Evolutionary conservation across 2,329 filamentous ascomycete genomes (phyloP).

Genomic region (Amauroascus verrucosus): DNA sequence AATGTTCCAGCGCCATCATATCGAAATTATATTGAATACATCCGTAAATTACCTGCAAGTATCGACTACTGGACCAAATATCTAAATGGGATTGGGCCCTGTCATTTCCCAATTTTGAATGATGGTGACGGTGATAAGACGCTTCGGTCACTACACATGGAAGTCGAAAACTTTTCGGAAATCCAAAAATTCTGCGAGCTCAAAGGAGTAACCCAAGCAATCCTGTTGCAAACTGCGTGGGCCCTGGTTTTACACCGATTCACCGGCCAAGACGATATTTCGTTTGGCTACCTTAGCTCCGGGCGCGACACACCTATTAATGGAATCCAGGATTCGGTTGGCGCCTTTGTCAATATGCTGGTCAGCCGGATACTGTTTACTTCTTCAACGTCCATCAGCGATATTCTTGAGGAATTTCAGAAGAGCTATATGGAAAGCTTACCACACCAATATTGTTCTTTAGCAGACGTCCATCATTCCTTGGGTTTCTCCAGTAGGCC

Average conservation of each 20-base stretch:
- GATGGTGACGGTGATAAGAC: neutral
- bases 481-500: constrained; percentile 37
- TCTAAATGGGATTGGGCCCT: constrained; percentile 19
- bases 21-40: constrained; percentile 11
- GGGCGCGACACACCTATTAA: constrained; percentile 30
- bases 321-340: constrained; percentile 30
- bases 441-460: neutral
- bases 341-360: constrained; percentile 32
- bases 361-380: constrained; percentile 27
- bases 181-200: neutral
- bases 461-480: constrained; percentile 27
- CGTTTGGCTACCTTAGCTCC: constrained; percentile 32
- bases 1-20: constrained; percentile 16
- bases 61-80: constrained; percentile 21
- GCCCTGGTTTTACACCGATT: neutral
- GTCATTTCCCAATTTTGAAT: constrained; percentile 12
- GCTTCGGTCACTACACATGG: neutral
- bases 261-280: constrained; percentile 25
- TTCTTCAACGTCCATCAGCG: constrained; percentile 12
- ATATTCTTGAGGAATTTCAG: constrained; percentile 40
- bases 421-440: neutral
- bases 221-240: constrained; percentile 47
- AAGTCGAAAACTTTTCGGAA: neutral
- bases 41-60: neutral
- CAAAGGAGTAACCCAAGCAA: neutral